A percentile compares a stretch with the other conserved stretches of the same genome.
These are phyloP conservation scores for Solanum corneliomulleri DNA, from an alignment of 257 asterid genomes.

Conservation along the genomic window DNA sequence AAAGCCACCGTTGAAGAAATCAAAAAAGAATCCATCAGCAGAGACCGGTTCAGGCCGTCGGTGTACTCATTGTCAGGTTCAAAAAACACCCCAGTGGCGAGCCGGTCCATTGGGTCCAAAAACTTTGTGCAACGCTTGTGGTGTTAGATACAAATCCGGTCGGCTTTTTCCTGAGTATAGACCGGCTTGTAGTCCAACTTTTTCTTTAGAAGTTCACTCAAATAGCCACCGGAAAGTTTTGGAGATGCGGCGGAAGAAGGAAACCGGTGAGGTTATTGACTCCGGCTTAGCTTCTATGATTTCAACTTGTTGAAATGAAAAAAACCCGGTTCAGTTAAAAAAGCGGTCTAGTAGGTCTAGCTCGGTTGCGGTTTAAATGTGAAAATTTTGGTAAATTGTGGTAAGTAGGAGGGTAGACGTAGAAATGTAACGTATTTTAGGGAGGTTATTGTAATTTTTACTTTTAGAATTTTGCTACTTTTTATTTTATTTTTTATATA, in stretches of 20 bases:
- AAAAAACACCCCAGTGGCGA: conserved; percentile 85
- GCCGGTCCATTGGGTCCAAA: conserved; percentile 79
- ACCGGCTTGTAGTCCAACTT: conserved; percentile 86
- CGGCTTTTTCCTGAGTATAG: conserved; percentile 70
- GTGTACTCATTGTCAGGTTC: conserved; percentile 70
- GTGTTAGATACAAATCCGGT: conserved; percentile 84
- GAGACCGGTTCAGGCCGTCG: conserved; percentile 47
- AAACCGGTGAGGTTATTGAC: conserved; percentile 4
- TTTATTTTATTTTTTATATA: not conserved
- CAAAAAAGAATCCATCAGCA: conserved; percentile 24
- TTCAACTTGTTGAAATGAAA: conserved; percentile 12
- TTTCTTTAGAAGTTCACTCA: conserved; percentile 49
- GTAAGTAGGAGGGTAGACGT: conserved; percentile 18
- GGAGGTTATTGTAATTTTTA: conserved; percentile 19
- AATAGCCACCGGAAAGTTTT: conserved; percentile 75
- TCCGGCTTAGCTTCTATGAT: conserved; percentile 17
- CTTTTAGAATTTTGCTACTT: not conserved
- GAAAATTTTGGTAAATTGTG: conserved; percentile 31
- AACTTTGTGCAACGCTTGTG: conserved; percentile 75
- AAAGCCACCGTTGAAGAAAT: conserved; percentile 44
- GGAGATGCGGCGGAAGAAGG: conserved; percentile 74
- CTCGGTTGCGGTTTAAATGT: conserved; percentile 15
- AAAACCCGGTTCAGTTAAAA: not conserved
- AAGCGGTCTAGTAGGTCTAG: not conserved
- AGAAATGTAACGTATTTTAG: conserved; percentile 9